These are phyloP conservation scores for Colletotrichum salicis DNA, from an alignment of 2,329 filamentous ascomycete species.

Conservation along the genomic window DNA sequence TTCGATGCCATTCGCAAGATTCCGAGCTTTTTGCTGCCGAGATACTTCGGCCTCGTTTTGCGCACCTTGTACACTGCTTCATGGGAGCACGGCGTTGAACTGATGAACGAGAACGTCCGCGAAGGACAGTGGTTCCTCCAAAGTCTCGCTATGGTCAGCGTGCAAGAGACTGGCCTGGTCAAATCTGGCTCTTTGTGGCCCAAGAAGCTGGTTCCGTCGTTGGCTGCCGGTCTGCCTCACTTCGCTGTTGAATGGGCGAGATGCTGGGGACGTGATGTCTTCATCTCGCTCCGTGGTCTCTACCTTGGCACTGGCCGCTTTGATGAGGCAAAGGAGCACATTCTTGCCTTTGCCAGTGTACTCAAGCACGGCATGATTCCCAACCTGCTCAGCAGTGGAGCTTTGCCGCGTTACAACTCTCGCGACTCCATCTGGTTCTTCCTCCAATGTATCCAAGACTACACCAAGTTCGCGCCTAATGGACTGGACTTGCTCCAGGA, in stretches of 20 bases:
- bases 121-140: constrained; percentile 90
- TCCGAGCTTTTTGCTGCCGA: constrained; percentile 88
- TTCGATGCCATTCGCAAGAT: constrained; percentile 88
- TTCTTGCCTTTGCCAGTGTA: constrained; percentile 92
- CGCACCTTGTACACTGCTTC: constrained; percentile 89
- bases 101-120: constrained; percentile 81
- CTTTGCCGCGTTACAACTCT: constrained; percentile 91
- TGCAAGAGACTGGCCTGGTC: constrained; percentile 89
- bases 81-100: constrained; percentile 78
- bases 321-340: constrained; percentile 90
- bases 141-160: constrained; percentile 87
- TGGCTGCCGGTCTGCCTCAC: constrained; percentile 93
- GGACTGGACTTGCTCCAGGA: constrained; percentile 79
- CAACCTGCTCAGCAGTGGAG: constrained; percentile 88
- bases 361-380: constrained; percentile 99
- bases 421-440: constrained; percentile 99
- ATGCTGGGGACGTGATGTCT: constrained; percentile 97
- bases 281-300: constrained; percentile 94
- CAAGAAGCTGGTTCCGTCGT: constrained; percentile 81
- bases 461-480: constrained; percentile 81
- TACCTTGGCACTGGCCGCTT: constrained; percentile 90
- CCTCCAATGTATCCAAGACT: constrained; percentile 95
- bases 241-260: constrained; percentile 94
- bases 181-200: constrained; percentile 93
- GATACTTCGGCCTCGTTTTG: constrained; percentile 91